These are phyloP conservation scores for Arthrobotrys megalospora DNA, from an alignment of 2,329 filamentous ascomycete species.

Conservation along the genomic window DNA sequence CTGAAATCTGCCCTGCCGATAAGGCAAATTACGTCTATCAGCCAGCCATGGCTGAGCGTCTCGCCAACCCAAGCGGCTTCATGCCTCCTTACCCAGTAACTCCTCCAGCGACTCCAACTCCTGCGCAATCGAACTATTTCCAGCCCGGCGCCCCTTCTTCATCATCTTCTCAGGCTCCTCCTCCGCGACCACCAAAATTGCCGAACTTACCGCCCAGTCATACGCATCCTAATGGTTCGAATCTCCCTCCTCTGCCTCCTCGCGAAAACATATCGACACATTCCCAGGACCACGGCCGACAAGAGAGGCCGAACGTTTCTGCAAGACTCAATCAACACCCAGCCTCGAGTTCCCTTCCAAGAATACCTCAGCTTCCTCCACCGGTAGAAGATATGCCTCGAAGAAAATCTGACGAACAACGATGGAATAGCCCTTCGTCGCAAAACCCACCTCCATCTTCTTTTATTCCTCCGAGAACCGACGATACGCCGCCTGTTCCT, in stretches of 20 bases:
- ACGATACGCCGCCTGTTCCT: slow-evolving; percentile 36
- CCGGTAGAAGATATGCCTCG: slow-evolving; percentile 24
- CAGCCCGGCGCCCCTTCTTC: slow-evolving; percentile 15
- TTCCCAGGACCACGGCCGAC: slow-evolving; percentile 7
- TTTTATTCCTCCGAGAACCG: slow-evolving; percentile 18
- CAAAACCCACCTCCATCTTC: slow-evolving; percentile 18
- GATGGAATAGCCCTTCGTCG: slow-evolving; percentile 20
- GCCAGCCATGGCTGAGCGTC: slow-evolving; percentile 55
- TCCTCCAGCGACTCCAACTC: slow-evolving; percentile 55
- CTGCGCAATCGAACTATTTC: slow-evolving; percentile 49
- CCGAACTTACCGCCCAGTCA: slow-evolving; percentile 21
- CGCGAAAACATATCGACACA: slow-evolving; percentile 10
- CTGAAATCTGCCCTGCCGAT: slow-evolving; percentile 6
- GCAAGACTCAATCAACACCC: slow-evolving; percentile 23
- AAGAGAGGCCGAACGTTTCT: slow-evolving; percentile 8
- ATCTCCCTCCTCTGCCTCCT: slow-evolving; percentile 44
- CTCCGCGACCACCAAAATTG: slow-evolving; percentile 49
- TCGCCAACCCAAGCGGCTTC: slow-evolving; percentile 43
- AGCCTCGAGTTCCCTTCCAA: slow-evolving; percentile 48
- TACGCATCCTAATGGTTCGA: background rate
- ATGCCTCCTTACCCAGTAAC: slow-evolving; percentile 58
- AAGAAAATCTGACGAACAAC: slow-evolving; percentile 51
- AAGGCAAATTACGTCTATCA: slow-evolving; percentile 23
- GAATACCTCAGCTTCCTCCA: slow-evolving; percentile 37
- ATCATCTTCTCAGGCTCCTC: slow-evolving; percentile 28